These are phyloP conservation scores for Dryadomyces sulphureus DNA, from an alignment of 2,329 filamentous ascomycete species.

Conservation along the genomic window DNA sequence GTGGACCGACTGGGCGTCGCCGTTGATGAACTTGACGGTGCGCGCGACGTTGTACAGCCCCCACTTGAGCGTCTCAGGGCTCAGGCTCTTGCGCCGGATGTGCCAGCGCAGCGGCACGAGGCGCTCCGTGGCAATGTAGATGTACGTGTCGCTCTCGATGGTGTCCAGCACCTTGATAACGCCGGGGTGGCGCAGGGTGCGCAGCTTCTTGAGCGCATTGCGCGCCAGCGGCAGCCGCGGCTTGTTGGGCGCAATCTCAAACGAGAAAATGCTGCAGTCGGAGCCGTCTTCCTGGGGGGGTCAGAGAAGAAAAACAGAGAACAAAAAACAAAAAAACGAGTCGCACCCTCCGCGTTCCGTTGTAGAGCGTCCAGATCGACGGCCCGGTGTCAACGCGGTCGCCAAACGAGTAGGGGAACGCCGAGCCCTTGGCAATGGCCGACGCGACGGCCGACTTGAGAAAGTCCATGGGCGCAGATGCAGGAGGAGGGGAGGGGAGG, in stretches of 20 bases:
- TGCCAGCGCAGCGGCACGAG: conserved; percentile 81
- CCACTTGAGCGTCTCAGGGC: conserved; percentile 92
- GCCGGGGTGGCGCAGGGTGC: conserved; percentile 84
- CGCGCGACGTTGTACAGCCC: conserved; percentile 77
- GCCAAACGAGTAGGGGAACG: conserved; percentile 85
- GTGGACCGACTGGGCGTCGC: conserved; percentile 82
- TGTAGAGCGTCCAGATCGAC: conserved; percentile 93
- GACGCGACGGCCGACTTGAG: conserved; percentile 95
- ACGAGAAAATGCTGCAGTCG: conserved; percentile 91
- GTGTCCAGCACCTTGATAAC: conserved; percentile 91
- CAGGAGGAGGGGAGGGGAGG: background rate
- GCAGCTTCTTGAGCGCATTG: conserved; percentile 87
- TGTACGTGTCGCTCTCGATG: conserved; percentile 89
- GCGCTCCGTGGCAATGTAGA: conserved; percentile 91
- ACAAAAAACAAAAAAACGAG: background rate
- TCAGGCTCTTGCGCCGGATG: conserved; percentile 73
- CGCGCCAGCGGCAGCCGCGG: conserved; percentile 72
- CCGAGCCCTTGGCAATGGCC: conserved; percentile 85
- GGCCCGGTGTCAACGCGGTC: conserved; percentile 85
- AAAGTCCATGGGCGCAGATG: conserved; percentile 63
- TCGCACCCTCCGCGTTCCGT: conserved; percentile 73
- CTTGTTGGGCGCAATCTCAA: conserved; percentile 72
- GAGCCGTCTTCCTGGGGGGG: conserved; percentile 69
- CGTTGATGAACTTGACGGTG: conserved; percentile 91
- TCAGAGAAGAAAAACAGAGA: background rate